phyloP scores from a whole-genome alignment of 106 monocot species.

The Platanthera guangdongensis region DNA sequence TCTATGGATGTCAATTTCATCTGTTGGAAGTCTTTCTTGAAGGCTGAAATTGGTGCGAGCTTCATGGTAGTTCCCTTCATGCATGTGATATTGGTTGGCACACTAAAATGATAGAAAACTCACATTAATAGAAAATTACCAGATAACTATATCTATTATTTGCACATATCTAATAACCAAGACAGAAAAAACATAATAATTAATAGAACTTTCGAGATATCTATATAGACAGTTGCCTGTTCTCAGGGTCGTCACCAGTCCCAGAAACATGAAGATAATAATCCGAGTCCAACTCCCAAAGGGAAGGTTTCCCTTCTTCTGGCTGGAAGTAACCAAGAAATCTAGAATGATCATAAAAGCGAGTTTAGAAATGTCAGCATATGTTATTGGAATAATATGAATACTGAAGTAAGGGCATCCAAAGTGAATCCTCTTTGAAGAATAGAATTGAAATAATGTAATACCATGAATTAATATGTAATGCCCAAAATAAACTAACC shows the following conservation, averaged over 20 bases:
- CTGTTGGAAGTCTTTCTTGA: constrained; percentile 72
- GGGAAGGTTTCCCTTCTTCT: constrained; percentile 93
- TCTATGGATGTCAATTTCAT: constrained; percentile 88
- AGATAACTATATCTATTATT: background rate
- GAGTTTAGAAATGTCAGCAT: background rate
- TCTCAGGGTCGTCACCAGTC: constrained; percentile 40
- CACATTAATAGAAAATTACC: background rate
- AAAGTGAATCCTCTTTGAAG: background rate
- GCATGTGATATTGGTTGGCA: constrained; percentile 9
- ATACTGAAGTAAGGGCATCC: background rate
- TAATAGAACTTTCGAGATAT: background rate
- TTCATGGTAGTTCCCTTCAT: constrained; percentile 18
- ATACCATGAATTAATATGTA: background rate
- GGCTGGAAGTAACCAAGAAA: constrained; percentile 96
- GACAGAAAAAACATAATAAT: background rate
- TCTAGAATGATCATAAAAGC: constrained; percentile 33
- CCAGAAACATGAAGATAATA: constrained; percentile 96
- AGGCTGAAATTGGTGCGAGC: constrained; percentile 73
- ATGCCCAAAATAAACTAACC: too few species aligned
- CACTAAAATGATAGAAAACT: constrained; percentile 29
- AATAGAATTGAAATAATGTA: background rate
- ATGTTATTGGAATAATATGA: background rate
- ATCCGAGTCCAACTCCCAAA: constrained; percentile 97
- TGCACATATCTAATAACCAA: background rate
- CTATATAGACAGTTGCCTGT: constrained; percentile 22